Percentiles rank a stretch among this genome's conserved stretches.
Evolutionary conservation across 192 early-diverging fungal species (phyloP).

Genomic region (Linderina pennispora): DNA sequence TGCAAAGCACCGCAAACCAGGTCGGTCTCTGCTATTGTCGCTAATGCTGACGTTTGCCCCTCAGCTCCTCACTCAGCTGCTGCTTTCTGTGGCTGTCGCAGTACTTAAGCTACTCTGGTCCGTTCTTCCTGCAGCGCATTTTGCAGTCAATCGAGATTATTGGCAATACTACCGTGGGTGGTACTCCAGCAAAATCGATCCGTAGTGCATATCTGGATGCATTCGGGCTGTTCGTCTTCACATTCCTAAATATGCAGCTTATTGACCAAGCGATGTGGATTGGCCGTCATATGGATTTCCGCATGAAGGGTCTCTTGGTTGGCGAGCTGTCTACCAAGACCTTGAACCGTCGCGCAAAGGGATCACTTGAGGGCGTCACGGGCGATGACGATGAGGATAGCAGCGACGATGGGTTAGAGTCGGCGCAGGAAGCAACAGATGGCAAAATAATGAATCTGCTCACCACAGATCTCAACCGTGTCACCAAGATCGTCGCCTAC

Average conservation of each 20-base stretch:
- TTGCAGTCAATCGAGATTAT: slow-evolving; percentile 41
- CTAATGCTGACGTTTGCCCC: slow-evolving; percentile 25
- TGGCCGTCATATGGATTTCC: slow-evolving; percentile 50
- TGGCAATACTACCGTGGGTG: slow-evolving; percentile 6
- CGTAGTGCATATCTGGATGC: slow-evolving; percentile 50
- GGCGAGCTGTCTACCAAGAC: slow-evolving; percentile 56
- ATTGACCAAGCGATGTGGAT: slow-evolving; percentile 51
- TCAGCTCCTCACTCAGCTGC: slow-evolving; percentile 16
- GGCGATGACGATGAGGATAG: slow-evolving; percentile 23
- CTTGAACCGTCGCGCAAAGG: slow-evolving; percentile 41
- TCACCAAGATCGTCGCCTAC: slow-evolving; percentile 40
- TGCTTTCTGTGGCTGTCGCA: slow-evolving; percentile 12
- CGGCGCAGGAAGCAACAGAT: slow-evolving; percentile 23
- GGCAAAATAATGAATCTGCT: slow-evolving; percentile 62
- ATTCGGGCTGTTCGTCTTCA: slow-evolving; percentile 49
- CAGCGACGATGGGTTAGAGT: slow-evolving; percentile 22
- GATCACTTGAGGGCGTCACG: not conserved
- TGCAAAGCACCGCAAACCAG: not conserved
- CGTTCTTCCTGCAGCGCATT: slow-evolving; percentile 51
- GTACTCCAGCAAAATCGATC: too few relatives aligned
- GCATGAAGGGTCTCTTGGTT: slow-evolving; percentile 47
- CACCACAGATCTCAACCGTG: slow-evolving; percentile 51
- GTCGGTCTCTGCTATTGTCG: slow-evolving; percentile 8
- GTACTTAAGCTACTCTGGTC: slow-evolving; percentile 31
- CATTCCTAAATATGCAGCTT: slow-evolving; percentile 16